Percentiles rank a stretch among this genome's conserved stretches.
Evolutionary conservation across 805 yeast genomes (phyloP).

Genomic region (Metschnikowia cerradonensis): DNA sequence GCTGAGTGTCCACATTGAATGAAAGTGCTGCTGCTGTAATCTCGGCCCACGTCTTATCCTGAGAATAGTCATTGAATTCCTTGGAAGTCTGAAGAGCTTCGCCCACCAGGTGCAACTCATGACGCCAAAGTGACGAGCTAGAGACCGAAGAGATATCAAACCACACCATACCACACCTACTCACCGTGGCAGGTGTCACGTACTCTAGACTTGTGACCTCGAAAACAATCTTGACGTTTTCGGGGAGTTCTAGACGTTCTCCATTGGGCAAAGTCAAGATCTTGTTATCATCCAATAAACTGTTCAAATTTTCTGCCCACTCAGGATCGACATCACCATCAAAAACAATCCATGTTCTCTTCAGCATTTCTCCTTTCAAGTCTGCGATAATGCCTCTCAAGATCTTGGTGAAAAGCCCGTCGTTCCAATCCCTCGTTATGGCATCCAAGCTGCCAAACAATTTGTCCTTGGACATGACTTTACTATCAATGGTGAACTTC

Average conservation of each 20-base stretch:
- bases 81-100: background rate
- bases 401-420: constrained; percentile 73
- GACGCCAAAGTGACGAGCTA: constrained; percentile 15
- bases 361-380: constrained; percentile 53
- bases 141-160: constrained; percentile 39
- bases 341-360: constrained; percentile 71
- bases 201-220: constrained; percentile 64
- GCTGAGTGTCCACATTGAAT: background rate
- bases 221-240: constrained; percentile 62
- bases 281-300: constrained; percentile 86
- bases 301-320: constrained; percentile 88
- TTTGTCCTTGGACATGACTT: constrained; percentile 60
- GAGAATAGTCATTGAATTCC: constrained; percentile 3
- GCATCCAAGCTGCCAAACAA: constrained; percentile 70
- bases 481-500: constrained; percentile 61
- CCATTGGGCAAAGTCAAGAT: constrained; percentile 83
- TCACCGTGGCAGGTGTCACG: constrained; percentile 88
- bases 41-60: constrained; percentile 10
- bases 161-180: constrained; percentile 89
- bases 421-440: constrained; percentile 87
- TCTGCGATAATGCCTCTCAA: constrained; percentile 56
- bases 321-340: constrained; percentile 93
- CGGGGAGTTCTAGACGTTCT: constrained; percentile 69
- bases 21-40: constrained; percentile 7
- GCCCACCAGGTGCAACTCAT: constrained; percentile 8